A percentile compares a stretch with the other conserved stretches of the same genome.
phyloP scores from a whole-genome alignment of 2,329 filamentous ascomycete genomes.

The Macrophomina pseudophaseolina region DNA sequence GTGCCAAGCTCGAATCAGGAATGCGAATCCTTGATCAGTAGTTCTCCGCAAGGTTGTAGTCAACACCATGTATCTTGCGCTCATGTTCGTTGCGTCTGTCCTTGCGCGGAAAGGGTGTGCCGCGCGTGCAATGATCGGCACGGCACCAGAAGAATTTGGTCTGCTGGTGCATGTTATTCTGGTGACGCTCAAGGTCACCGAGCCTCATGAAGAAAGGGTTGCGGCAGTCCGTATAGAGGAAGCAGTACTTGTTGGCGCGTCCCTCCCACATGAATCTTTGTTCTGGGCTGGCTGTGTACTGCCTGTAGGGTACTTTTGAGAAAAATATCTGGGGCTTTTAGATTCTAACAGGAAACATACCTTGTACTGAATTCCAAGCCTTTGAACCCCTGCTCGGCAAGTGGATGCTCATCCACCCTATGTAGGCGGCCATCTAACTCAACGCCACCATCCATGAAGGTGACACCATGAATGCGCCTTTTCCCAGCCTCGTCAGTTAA shows the following conservation, averaged over 20 bases:
- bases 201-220: conserved; percentile 1
- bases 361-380: too few relatives aligned
- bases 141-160: conserved; percentile 9
- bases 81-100: conserved; percentile 28
- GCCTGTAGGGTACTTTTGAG: too few relatives aligned
- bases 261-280: neutral
- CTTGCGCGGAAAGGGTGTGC: conserved; percentile 19
- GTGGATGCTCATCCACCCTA: too few relatives aligned
- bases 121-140: neutral
- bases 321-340: too few relatives aligned
- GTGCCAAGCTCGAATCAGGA: too few relatives aligned
- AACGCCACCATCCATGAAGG: too few relatives aligned
- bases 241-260: neutral
- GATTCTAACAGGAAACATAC: too few relatives aligned
- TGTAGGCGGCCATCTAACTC: too few relatives aligned
- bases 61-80: conserved; percentile 22
- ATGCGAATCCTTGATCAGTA: too few relatives aligned
- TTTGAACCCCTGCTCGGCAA: too few relatives aligned
- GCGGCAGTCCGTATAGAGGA: neutral
- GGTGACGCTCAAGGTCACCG: neutral
- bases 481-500: neutral
- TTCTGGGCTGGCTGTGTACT: too few relatives aligned
- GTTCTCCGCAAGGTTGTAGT: neutral
- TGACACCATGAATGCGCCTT: too few relatives aligned
- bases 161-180: neutral